These are phyloP conservation scores for Forsythia viridissima DNA, from an alignment of 257 asterid species.

Conservation along the genomic window DNA sequence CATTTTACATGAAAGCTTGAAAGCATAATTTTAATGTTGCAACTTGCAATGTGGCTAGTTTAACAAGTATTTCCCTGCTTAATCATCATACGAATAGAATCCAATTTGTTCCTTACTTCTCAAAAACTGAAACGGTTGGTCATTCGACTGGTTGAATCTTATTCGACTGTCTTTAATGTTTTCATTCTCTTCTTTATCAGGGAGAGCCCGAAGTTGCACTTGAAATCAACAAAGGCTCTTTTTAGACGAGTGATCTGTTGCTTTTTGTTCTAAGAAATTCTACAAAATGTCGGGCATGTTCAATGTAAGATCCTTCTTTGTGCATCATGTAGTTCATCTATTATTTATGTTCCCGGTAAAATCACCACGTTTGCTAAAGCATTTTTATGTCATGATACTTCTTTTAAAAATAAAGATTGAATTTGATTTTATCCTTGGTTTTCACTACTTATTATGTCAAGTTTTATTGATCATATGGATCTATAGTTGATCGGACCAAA, in stretches of 20 bases:
- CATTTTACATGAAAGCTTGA: no score
- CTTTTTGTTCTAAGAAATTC: conserved; percentile 33
- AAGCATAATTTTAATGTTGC: no score
- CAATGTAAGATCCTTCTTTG: conserved; percentile 34
- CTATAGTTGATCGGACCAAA: background rate
- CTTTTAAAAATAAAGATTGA: background rate
- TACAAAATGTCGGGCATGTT: conserved; percentile 47
- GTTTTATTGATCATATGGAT: background rate
- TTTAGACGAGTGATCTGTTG: conserved; percentile 33
- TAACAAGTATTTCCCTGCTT: no score
- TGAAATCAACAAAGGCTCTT: conserved; percentile 15
- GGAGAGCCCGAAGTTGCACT: conserved; percentile 2
- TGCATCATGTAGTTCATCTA: background rate
- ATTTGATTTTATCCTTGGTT: background rate
- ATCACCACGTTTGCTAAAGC: background rate
- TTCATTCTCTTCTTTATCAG: conserved; percentile 28
- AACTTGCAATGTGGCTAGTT: background rate
- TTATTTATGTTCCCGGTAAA: background rate
- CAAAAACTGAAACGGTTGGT: background rate
- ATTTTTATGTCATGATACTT: background rate
- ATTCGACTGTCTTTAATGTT: conserved; percentile 4
- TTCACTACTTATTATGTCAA: background rate
- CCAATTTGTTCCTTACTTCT: background rate
- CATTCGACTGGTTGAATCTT: background rate
- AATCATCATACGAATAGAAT: background rate